Conservation (phyloP, 352 stramenopile genomes). For the Globisporangium paddicum region DNA sequence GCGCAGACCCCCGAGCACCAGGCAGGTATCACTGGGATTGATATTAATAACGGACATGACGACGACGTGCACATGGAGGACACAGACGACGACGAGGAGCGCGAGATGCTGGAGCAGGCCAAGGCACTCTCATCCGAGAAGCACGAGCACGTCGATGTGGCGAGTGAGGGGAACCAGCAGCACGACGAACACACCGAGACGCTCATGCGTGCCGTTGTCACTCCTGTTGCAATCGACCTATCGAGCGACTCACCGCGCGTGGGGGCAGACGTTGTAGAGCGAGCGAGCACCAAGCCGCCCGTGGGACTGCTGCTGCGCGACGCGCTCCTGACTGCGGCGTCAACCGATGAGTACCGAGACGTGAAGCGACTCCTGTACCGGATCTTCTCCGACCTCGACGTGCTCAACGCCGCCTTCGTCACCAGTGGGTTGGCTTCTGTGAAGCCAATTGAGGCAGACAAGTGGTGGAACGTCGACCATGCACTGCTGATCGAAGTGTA, state of each 20-base stretch:
- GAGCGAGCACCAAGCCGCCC: slow-evolving; percentile 5
- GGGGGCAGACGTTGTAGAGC: too few species aligned
- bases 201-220: too few species aligned
- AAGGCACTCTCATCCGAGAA: slow-evolving; percentile 7
- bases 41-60: slow-evolving; percentile 1
- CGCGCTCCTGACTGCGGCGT: slow-evolving; percentile 29
- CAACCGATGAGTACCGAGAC: slow-evolving; percentile 39
- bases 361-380: slow-evolving; percentile 68
- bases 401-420: slow-evolving; percentile 50
- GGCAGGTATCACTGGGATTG: too few species aligned
- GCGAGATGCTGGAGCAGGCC: slow-evolving; percentile 10
- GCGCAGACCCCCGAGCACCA: too few species aligned
- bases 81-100: slow-evolving; percentile 15
- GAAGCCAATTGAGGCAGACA: slow-evolving; percentile 7
- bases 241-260: too few species aligned
- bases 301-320: slow-evolving; percentile 40
- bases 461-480: slow-evolving; percentile 56
- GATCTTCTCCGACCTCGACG: slow-evolving; percentile 60
- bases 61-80: slow-evolving; percentile 54
- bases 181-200: neutral
- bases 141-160: slow-evolving; percentile 15
- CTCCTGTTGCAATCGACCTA: too few species aligned
- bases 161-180: slow-evolving; percentile 16
- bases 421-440: neutral
- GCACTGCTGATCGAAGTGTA: slow-evolving; percentile 40